Conservation (phyloP, 2,329 filamentous ascomycete genomes). For the Chalaropsis thielavioides region DNA sequence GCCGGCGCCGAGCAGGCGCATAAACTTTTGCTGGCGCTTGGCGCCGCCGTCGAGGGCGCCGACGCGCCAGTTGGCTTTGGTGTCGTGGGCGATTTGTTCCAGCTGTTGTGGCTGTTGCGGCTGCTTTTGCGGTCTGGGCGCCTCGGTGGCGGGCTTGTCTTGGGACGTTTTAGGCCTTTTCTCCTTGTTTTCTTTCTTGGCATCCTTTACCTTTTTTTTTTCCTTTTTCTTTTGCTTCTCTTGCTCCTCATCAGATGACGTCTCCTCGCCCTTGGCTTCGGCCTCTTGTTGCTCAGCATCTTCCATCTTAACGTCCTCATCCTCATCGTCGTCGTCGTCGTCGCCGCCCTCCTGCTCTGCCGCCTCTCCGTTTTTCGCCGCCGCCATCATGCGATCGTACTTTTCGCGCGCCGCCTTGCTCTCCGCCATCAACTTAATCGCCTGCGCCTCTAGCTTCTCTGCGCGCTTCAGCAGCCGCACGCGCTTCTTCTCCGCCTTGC, state of each 20-base stretch:
- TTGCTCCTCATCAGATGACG: conserved; percentile 11
- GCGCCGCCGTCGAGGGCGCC: conserved; percentile 36
- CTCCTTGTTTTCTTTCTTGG: conserved; percentile 21
- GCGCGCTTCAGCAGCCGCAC: conserved; percentile 27
- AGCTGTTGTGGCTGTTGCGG: conserved; percentile 13
- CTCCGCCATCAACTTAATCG: conserved; percentile 26
- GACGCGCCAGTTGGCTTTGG: conserved; percentile 39
- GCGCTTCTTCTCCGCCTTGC: conserved; percentile 28
- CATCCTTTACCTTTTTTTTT: conserved; percentile 19
- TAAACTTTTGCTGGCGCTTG: conserved; percentile 40
- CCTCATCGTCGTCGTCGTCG: background rate
- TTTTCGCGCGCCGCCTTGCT: conserved; percentile 14
- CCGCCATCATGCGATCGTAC: conserved; percentile 11
- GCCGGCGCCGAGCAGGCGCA: conserved; percentile 40
- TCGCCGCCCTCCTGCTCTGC: background rate
- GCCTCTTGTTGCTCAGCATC: background rate
- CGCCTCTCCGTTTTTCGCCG: conserved; percentile 19
- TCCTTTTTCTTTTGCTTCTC: conserved; percentile 15
- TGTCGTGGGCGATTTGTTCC: background rate
- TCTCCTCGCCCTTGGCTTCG: background rate
- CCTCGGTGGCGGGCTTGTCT: background rate
- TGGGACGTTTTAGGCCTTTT: conserved; percentile 22
- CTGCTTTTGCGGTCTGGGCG: background rate
- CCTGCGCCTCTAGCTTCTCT: conserved; percentile 30
- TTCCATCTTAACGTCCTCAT: background rate